Percentiles rank a stretch among this genome's conserved stretches.
These are phyloP conservation scores for Populus alba DNA, from an alignment of 345 rosid genomes.

Conservation along the genomic window DNA sequence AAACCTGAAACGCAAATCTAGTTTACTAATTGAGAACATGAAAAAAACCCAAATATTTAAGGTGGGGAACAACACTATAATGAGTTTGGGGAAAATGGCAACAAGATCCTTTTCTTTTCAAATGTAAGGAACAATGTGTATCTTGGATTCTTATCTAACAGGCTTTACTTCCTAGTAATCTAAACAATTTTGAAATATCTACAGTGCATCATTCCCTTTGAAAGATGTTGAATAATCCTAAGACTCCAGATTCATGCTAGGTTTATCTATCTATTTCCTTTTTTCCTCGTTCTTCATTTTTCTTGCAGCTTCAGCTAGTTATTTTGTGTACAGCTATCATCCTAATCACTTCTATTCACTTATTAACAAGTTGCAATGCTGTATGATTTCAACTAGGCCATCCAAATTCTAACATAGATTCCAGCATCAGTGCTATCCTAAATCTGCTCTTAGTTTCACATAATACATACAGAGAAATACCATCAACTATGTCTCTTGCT, in stretches of 20 bases:
- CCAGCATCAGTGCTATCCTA: neutral
- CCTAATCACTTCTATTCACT: no score
- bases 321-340: no score
- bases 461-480: neutral
- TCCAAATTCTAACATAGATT: neutral
- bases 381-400: neutral
- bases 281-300: neutral
- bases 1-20: constrained; percentile 55
- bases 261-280: neutral
- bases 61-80: neutral
- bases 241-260: neutral
- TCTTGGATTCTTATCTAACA: no score
- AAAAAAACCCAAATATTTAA: neutral
- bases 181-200: neutral
- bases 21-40: neutral
- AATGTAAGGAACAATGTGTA: neutral
- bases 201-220: no score
- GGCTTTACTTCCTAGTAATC: neutral
- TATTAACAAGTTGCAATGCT: neutral
- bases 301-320: neutral
- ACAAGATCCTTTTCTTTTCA: neutral
- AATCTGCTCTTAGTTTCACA: neutral
- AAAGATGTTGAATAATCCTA: neutral
- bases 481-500: neutral
- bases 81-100: neutral